Percentiles rank a stretch among this genome's conserved stretches.
Conservation (phyloP, 2,329 filamentous ascomycete species). For the Fusarium zealandicum region DNA sequence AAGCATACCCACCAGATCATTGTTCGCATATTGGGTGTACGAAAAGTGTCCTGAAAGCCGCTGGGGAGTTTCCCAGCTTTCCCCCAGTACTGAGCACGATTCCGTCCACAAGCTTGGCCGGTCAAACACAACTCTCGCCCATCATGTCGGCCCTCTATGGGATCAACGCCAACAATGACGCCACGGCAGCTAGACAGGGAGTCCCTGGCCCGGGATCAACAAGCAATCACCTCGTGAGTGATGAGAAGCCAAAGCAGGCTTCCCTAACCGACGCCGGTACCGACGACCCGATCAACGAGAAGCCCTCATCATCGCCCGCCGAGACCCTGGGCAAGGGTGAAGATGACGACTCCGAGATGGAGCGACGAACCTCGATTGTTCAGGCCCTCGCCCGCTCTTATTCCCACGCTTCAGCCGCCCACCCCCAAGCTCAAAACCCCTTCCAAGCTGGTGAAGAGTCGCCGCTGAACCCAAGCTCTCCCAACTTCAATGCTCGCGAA, state of each 20-base stretch:
- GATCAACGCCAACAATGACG: conserved; percentile 56
- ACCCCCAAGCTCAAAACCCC: conserved; percentile 53
- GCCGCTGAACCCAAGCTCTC: conserved; percentile 60
- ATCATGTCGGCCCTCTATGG: conserved; percentile 37
- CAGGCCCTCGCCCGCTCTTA: conserved; percentile 64
- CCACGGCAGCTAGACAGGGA: conserved; percentile 54
- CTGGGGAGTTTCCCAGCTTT: conserved; percentile 9
- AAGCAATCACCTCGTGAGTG: conserved; percentile 28
- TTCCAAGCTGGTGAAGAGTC: conserved; percentile 59
- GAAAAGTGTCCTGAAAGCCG: background rate
- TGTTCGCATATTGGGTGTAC: conserved; percentile 3
- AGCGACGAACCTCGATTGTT: conserved; percentile 60
- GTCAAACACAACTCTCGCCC: conserved; percentile 11
- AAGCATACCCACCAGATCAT: background rate
- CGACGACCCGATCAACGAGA: conserved; percentile 37
- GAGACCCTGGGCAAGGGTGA: conserved; percentile 43
- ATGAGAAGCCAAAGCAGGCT: conserved; percentile 44
- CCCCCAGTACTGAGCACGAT: conserved; percentile 28
- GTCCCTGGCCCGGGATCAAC: conserved; percentile 44
- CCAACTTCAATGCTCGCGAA: conserved; percentile 60
- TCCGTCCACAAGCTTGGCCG: conserved; percentile 14
- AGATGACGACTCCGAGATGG: conserved; percentile 52
- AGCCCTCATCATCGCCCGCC: conserved; percentile 39
- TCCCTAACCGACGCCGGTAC: conserved; percentile 49
- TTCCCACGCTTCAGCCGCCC: conserved; percentile 55